Conservation (phyloP, 2,329 filamentous ascomycete species). For the Epichloe coenophiala region DNA sequence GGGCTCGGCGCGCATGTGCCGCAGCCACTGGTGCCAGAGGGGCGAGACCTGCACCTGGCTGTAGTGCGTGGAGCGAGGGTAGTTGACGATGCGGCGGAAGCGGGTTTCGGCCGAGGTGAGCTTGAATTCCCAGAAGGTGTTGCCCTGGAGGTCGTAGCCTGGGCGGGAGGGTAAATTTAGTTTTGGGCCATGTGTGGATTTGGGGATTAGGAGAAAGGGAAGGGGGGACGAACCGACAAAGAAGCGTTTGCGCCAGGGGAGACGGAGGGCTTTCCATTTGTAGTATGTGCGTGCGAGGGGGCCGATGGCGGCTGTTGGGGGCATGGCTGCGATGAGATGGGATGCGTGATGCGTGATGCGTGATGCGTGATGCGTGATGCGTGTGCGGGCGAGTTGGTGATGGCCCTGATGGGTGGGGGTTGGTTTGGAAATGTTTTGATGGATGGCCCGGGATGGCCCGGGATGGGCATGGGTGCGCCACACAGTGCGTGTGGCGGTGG, state of each 20-base stretch:
- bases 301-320: slow-evolving; percentile 14
- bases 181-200: too few relatives aligned
- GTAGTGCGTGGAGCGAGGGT: slow-evolving; percentile 38
- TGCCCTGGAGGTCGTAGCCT: slow-evolving; percentile 52
- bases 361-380: too few relatives aligned
- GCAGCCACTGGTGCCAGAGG: slow-evolving; percentile 57
- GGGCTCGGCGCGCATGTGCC: slow-evolving; percentile 40
- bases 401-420: background rate
- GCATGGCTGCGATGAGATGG: background rate
- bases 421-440: too few relatives aligned
- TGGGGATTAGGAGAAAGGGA: background rate
- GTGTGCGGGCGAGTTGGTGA: background rate
- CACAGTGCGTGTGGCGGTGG: too few relatives aligned
- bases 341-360: background rate
- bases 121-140: slow-evolving; percentile 57
- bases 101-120: slow-evolving; percentile 28
- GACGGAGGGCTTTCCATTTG: slow-evolving; percentile 46
- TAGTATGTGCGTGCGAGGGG: slow-evolving; percentile 34
- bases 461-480: too few relatives aligned
- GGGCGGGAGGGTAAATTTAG: background rate
- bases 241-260: slow-evolving; percentile 52
- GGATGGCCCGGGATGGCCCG: too few relatives aligned
- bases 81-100: slow-evolving; percentile 49
- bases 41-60: slow-evolving; percentile 44
- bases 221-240: slow-evolving; percentile 36